A percentile compares a stretch with the other conserved stretches of the same genome.
These are phyloP conservation scores for Neurospora sp. DNA, from an alignment of 495 filamentous ascomycete genomes.

Conservation along the genomic window DNA sequence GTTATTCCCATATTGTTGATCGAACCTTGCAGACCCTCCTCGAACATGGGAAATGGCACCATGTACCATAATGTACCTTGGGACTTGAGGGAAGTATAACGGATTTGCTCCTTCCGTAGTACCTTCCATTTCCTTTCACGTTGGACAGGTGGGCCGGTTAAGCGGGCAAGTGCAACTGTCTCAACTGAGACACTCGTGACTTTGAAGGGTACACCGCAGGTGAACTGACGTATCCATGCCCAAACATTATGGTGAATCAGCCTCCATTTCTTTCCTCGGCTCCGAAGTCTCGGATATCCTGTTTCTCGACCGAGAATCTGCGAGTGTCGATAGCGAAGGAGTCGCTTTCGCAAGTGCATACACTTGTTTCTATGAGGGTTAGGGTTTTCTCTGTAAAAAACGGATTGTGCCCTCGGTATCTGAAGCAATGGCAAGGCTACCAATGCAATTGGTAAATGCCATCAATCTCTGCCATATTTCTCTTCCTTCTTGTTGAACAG, in stretches of 20 bases:
- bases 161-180: background rate
- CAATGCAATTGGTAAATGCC: background rate
- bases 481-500: background rate
- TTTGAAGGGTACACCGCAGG: background rate
- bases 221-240: background rate
- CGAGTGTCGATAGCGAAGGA: background rate
- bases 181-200: background rate
- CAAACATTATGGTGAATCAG: background rate
- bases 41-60: background rate
- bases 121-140: background rate
- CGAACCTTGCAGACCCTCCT: background rate
- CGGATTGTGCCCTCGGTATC: background rate
- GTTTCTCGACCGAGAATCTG: background rate
- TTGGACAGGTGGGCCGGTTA: background rate
- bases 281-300: background rate
- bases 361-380: background rate
- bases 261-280: background rate
- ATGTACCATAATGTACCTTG: background rate
- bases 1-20: background rate
- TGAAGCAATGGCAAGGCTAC: background rate
- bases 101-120: background rate
- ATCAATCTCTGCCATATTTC: background rate
- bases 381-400: background rate
- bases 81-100: background rate
- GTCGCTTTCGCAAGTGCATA: background rate